Evolutionary conservation across 164 flowering plant genomes (phyloP).

Genomic region (Akebia trifoliata): DNA sequence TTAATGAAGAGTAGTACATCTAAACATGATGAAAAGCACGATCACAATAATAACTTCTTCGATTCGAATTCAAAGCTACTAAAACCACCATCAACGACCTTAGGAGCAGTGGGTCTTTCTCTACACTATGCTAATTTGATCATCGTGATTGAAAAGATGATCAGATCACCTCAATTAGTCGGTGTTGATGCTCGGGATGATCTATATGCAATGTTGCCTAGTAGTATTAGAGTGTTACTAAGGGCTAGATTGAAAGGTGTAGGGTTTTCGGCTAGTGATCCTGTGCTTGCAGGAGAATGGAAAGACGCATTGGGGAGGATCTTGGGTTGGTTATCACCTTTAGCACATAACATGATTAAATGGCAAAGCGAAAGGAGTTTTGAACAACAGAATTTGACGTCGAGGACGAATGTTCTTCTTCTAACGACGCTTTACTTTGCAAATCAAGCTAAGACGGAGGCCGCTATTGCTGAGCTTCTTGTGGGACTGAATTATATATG

Average conservation of each 20-base stretch:
- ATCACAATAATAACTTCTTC: slow-evolving; percentile 39
- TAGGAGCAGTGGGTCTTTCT: slow-evolving; percentile 67
- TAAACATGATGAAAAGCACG: slow-evolving; percentile 15
- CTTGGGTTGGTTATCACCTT: slow-evolving; percentile 73
- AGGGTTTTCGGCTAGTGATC: slow-evolving; percentile 67
- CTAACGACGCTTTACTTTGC: slow-evolving; percentile 81
- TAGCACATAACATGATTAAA: slow-evolving; percentile 88
- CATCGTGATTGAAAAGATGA: slow-evolving; percentile 82
- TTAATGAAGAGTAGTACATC: too few species aligned
- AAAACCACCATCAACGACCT: slow-evolving; percentile 50
- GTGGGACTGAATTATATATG: slow-evolving; percentile 94
- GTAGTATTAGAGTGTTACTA: slow-evolving; percentile 51
- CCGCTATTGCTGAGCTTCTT: slow-evolving; percentile 85
- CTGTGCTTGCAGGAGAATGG: slow-evolving; percentile 79
- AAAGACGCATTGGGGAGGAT: slow-evolving; percentile 66
- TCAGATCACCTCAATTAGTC: slow-evolving; percentile 69
- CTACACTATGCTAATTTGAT: slow-evolving; percentile 83
- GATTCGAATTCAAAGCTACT: slow-evolving; percentile 51
- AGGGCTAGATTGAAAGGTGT: slow-evolving; percentile 65
- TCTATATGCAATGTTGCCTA: slow-evolving; percentile 75
- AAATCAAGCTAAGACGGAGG: slow-evolving; percentile 77
- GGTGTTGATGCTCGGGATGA: slow-evolving; percentile 87
- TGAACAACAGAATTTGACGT: slow-evolving; percentile 64
- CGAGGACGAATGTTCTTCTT: slow-evolving; percentile 55
- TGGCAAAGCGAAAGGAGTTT: slow-evolving; percentile 97